Conservation (phyloP, 2,329 filamentous ascomycete genomes). For the Exophiala phaeomuriformis region DNA sequence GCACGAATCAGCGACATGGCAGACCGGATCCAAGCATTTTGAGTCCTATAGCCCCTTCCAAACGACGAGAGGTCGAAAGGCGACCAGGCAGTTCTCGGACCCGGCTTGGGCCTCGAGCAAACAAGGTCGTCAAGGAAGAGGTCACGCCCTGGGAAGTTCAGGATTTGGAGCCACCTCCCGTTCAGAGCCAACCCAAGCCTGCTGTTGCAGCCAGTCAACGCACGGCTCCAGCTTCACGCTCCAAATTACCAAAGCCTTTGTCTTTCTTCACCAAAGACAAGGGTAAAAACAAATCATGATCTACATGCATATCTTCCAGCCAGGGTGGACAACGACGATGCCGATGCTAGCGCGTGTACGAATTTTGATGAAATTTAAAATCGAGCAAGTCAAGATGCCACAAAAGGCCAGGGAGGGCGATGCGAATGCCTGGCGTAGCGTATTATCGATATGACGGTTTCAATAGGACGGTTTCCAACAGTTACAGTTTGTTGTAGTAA, state of each 20-base stretch:
- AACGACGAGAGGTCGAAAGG: slow-evolving; percentile 14
- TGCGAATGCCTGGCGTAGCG: too few relatives aligned
- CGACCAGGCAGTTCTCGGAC: slow-evolving; percentile 20
- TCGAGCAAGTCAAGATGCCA: not conserved
- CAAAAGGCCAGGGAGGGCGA: too few relatives aligned
- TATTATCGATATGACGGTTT: too few relatives aligned
- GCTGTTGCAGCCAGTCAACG: not conserved
- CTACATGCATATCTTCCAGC: not conserved
- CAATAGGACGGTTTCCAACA: too few relatives aligned
- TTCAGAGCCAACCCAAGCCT: not conserved
- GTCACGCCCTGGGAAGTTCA: slow-evolving; percentile 19
- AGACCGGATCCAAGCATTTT: not conserved
- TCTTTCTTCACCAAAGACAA: slow-evolving; percentile 17
- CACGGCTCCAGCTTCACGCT: not conserved
- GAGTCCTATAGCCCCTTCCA: slow-evolving; percentile 1
- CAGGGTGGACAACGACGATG: not conserved
- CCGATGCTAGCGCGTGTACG: slow-evolving; percentile 1
- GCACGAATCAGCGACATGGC: not conserved
- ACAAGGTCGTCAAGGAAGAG: slow-evolving; percentile 15
- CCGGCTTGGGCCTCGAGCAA: slow-evolving; percentile 20
- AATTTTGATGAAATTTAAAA: not conserved
- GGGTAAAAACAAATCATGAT: slow-evolving; percentile 1
- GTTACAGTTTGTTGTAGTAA: too few relatives aligned
- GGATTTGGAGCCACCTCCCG: not conserved
- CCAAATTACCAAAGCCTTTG: slow-evolving; percentile 17